Percentiles rank a stretch among this genome's conserved stretches.
Evolutionary conservation across 306 rosid genomes (phyloP).

Genomic region (Glycine latifolia): DNA sequence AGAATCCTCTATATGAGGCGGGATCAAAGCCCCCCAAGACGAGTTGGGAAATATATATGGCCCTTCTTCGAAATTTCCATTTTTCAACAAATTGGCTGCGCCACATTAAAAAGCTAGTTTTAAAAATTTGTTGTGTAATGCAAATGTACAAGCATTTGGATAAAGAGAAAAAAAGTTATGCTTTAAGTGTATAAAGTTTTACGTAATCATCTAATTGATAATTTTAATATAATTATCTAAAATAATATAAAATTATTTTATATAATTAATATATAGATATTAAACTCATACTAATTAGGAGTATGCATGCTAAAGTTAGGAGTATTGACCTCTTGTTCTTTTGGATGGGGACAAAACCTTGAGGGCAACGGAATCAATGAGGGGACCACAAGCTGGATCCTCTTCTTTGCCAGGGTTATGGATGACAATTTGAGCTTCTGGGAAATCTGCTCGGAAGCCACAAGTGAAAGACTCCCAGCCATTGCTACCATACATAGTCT

Average conservation of each 20-base stretch:
- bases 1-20: slow-evolving; percentile 75
- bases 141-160: neutral
- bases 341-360: slow-evolving; percentile 64
- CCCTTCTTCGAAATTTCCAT: slow-evolving; percentile 83
- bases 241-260: too few species aligned
- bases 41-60: slow-evolving; percentile 69
- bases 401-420: slow-evolving; percentile 73
- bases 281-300: too few species aligned
- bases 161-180: too few species aligned
- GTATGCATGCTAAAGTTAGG: too few species aligned
- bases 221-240: too few species aligned
- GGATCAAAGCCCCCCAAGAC: slow-evolving; percentile 72
- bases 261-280: too few species aligned
- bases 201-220: too few species aligned
- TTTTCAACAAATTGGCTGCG: slow-evolving; percentile 73
- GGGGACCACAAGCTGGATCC: slow-evolving; percentile 88
- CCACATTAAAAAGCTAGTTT: neutral
- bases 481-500: slow-evolving; percentile 77
- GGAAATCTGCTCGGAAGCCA: slow-evolving; percentile 63
- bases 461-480: slow-evolving; percentile 85
- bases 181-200: too few species aligned
- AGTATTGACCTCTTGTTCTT: slow-evolving; percentile 43
- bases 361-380: slow-evolving; percentile 74
- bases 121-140: neutral
- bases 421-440: slow-evolving; percentile 54